phyloP scores from a whole-genome alignment of 1,139 yeast genomes.

The Candida tetrigidarum region DNA sequence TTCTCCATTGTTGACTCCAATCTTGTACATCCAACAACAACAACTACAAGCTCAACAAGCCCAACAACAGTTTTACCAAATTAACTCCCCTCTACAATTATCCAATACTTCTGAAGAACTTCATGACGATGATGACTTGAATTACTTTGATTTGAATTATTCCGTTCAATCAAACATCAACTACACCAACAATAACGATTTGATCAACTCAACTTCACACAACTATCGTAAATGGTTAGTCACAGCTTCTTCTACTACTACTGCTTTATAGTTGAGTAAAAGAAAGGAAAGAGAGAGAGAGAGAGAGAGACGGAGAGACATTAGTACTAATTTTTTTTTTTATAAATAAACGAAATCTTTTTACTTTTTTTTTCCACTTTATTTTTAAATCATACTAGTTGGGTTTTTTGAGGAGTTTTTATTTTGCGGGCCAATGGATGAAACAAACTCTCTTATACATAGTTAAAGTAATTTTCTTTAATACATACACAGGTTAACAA shows the following conservation, averaged over 20 bases:
- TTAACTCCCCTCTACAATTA: conserved; percentile 6
- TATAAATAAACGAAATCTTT: neutral
- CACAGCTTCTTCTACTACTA: conserved; percentile 7
- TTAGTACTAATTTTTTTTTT: too few species aligned
- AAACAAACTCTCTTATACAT: neutral
- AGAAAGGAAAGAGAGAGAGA: neutral
- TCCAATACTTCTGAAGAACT: conserved; percentile 10
- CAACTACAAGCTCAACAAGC: conserved; percentile 10
- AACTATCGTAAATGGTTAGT: conserved; percentile 49
- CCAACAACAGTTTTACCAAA: conserved; percentile 1
- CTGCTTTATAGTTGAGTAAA: conserved; percentile 1
- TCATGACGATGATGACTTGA: conserved; percentile 25
- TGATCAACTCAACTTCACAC: conserved; percentile 37
- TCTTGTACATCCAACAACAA: conserved; percentile 32
- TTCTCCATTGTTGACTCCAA: conserved; percentile 43
- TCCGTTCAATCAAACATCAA: conserved; percentile 28
- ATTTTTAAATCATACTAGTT: neutral
- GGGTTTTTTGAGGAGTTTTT: neutral
- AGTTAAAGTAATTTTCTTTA: neutral
- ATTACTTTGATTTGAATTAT: conserved; percentile 41
- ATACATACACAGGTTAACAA: neutral
- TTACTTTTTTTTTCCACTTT: neutral
- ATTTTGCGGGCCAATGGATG: neutral
- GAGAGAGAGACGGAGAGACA: neutral
- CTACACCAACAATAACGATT: conserved; percentile 20